Conservation (phyloP, 2,329 filamentous ascomycete genomes). For the Trichoderma koningii region DNA sequence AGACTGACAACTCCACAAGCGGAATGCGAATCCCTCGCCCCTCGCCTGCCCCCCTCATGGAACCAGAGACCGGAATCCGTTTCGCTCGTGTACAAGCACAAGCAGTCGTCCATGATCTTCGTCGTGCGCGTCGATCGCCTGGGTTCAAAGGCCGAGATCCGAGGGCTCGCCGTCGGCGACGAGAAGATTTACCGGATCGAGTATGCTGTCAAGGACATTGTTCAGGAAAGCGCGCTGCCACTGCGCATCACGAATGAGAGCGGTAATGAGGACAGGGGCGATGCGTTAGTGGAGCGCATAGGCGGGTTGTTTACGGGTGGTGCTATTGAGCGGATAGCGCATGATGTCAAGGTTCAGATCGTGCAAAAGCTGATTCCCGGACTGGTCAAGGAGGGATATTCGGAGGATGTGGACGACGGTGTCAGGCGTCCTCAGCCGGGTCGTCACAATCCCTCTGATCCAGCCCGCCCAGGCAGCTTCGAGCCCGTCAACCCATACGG, state of each 20-base stretch:
- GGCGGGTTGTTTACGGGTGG: no score
- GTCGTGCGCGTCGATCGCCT: conserved; percentile 80
- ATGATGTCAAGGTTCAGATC: conserved; percentile 73
- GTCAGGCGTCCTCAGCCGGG: no score
- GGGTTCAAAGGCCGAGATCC: conserved; percentile 79
- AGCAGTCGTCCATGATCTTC: conserved; percentile 81
- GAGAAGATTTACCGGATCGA: conserved; percentile 82
- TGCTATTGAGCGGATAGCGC: conserved; percentile 41
- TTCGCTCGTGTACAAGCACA: conserved; percentile 83
- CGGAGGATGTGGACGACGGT: conserved; percentile 48
- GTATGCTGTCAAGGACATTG: conserved; percentile 68
- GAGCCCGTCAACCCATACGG: no score
- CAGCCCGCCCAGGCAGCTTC: no score
- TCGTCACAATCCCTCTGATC: no score
- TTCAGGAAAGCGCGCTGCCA: conserved; percentile 62
- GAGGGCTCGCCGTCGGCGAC: conserved; percentile 75
- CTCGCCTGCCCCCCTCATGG: conserved; percentile 75
- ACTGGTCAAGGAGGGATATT: conserved; percentile 76
- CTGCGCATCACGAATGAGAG: conserved; percentile 54
- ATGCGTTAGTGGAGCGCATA: conserved; percentile 46
- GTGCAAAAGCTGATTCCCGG: conserved; percentile 82
- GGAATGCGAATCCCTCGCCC: conserved; percentile 58
- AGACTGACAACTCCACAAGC: conserved; percentile 30
- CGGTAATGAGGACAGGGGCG: conserved; percentile 51
- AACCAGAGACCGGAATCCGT: conserved; percentile 71